Base-by-base conservation (phyloP, 345 rosid genomes). In the Heritiera littoralis region DNA sequence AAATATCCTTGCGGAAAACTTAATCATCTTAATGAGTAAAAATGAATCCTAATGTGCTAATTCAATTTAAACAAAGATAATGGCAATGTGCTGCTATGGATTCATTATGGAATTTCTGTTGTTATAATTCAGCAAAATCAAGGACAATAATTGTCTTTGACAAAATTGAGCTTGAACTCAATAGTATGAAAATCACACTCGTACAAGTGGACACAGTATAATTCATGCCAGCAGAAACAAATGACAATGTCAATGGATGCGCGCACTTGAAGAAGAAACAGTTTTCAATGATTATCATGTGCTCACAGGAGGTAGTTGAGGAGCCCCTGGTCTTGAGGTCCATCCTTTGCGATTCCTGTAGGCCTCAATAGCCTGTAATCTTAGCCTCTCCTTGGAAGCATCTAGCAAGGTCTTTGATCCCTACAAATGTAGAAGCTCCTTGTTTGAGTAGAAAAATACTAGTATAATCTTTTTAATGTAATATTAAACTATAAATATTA, bases 261-360 rank as follows among this genome's bases (percentile, higher is more conserved):
- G 1, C 6, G 8, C 7, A 43, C 7, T 6, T 20, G n/a, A 74
- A 74, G 32, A n/a, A 41, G 45, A 43, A 43, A 52, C 11, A 52
- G 76, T 52, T 20, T 20, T 43, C 48, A 28, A 66, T 7, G 58
- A 56, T 17, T 80, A 75, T 54, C 80, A 70, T 46, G 82, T 6
- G 58, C 78, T 72, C 41, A 69, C 55, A 32, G 81, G 49, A 61
- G 92, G 94, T 86, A 88, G 83, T 70, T 84, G 84, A 82, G 85
- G 38, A 60, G 94, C 56, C 60, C 97, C 95, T 14, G 96, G 99
- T 77, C 93, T 87, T 55, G 92, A 82, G 9, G 73, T 77, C 99
- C 99, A 93, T 68, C 89, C 90, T 63, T 86, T 93, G 35, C 90
- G 89, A 58, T 84, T 82, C 81, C 99, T 88, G 78, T 95, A 95